Evolutionary conservation across 2,329 filamentous ascomycete species (phyloP).

Genomic region (Dryadomyces quercivorus): DNA sequence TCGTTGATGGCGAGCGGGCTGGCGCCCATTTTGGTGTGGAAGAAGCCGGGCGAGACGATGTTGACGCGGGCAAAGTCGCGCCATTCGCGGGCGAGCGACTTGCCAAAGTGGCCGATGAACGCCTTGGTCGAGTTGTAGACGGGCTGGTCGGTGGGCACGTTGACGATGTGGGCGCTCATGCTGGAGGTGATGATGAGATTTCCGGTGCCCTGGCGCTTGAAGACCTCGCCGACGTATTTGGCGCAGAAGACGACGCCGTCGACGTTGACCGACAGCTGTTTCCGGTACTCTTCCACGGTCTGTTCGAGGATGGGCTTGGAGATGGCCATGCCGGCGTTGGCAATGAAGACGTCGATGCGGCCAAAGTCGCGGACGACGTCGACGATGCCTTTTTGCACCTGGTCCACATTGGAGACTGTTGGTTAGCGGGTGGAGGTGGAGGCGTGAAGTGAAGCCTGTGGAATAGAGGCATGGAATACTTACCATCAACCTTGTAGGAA

Average conservation of each 20-base stretch:
- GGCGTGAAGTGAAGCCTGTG: no score
- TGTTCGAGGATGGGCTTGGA: background rate
- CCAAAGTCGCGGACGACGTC: constrained; percentile 52
- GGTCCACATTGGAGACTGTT: constrained; percentile 26
- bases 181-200: constrained; percentile 68
- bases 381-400: constrained; percentile 36
- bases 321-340: constrained; percentile 48
- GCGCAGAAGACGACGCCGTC: constrained; percentile 71
- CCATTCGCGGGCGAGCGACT: constrained; percentile 67
- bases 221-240: constrained; percentile 48
- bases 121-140: constrained; percentile 64
- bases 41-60: constrained; percentile 61
- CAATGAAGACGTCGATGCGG: constrained; percentile 65
- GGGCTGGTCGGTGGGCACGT: constrained; percentile 61
- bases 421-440: no score
- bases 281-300: background rate
- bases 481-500: constrained; percentile 50
- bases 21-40: constrained; percentile 56
- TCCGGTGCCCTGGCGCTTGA: constrained; percentile 49
- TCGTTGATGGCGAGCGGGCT: constrained; percentile 52
- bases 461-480: constrained; percentile 12
- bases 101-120: constrained; percentile 44
- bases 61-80: constrained; percentile 61
- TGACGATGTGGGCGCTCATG: constrained; percentile 67
- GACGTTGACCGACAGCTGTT: constrained; percentile 21